Conservation (phyloP, 345 rosid species). For the Salix suchowensis region DNA sequence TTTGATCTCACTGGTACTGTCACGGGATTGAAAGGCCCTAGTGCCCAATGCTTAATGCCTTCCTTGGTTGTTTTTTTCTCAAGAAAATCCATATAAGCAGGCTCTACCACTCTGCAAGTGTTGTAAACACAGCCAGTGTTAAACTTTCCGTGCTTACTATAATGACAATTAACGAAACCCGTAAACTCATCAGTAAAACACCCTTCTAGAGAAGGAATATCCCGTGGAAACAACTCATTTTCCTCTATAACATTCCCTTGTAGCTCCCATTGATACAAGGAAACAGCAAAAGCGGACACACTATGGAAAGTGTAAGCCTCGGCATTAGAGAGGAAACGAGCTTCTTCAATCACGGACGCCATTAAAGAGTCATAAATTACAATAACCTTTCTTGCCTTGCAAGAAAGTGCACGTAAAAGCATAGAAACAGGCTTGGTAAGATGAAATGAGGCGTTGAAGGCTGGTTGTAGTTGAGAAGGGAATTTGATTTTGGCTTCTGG, state of each 20-base stretch:
- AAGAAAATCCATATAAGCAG: constrained; percentile 29
- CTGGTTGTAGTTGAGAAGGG: constrained; percentile 44
- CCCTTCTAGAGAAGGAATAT: constrained; percentile 40
- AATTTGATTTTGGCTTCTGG: constrained; percentile 31
- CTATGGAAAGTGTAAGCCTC: constrained; percentile 42
- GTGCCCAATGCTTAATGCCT: constrained; percentile 27
- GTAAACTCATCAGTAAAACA: constrained; percentile 37
- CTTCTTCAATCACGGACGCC: constrained; percentile 39
- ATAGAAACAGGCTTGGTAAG: constrained; percentile 25
- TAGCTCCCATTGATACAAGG: constrained; percentile 17
- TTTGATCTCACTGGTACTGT: neutral
- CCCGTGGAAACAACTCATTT: constrained; percentile 1
- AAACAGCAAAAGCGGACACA: constrained; percentile 32
- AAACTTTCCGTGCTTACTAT: neutral
- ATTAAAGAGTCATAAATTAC: constrained; percentile 43
- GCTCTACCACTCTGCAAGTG: constrained; percentile 40
- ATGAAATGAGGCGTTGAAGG: constrained; percentile 25
- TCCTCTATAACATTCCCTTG: constrained; percentile 11
- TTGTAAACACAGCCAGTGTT: constrained; percentile 36
- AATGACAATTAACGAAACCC: constrained; percentile 23
- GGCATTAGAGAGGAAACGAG: constrained; percentile 21
- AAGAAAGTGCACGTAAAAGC: constrained; percentile 27
- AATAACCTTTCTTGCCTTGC: constrained; percentile 19
- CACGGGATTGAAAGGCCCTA: constrained; percentile 47
- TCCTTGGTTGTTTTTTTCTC: constrained; percentile 2